Conservation (phyloP, 345 rosid species). For the Citrus inodora region DNA sequence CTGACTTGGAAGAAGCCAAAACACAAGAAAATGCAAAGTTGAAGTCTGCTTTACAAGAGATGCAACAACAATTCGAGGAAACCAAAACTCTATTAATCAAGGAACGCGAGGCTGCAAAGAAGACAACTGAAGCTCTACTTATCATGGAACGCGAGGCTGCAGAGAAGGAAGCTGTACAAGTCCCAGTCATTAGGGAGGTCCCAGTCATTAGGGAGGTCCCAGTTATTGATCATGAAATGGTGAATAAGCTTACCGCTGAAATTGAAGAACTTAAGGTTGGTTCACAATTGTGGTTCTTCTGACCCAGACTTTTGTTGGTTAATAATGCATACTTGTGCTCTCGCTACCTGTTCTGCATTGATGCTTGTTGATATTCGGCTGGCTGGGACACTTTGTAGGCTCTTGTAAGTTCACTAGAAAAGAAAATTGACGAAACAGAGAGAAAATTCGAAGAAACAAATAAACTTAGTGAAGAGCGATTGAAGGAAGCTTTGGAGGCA, state of each 20-base stretch:
- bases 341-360: not conserved
- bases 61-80: conserved; percentile 60
- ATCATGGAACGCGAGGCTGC: conserved; percentile 32
- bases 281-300: conserved; percentile 10
- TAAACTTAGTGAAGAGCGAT: conserved; percentile 71
- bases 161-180: conserved; percentile 40
- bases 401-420: conserved; percentile 67
- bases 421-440: conserved; percentile 78
- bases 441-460: conserved; percentile 73
- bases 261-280: conserved; percentile 84
- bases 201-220: conserved; percentile 60
- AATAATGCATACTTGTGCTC: not conserved
- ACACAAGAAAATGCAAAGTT: conserved; percentile 45
- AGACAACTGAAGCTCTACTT: conserved; percentile 19
- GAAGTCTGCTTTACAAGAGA: conserved; percentile 45
- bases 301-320: not conserved
- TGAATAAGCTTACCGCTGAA: conserved; percentile 63
- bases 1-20: conserved; percentile 66
- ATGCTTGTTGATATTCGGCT: not conserved
- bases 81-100: conserved; percentile 48
- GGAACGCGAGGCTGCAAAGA: conserved; percentile 42
- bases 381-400: conserved; percentile 29
- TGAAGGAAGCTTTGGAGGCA: conserved; percentile 73
- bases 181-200: conserved; percentile 53
- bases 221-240: conserved; percentile 53